Conservation (phyloP, 345 rosid species). For the Leavenworthia alabamica region DNA sequence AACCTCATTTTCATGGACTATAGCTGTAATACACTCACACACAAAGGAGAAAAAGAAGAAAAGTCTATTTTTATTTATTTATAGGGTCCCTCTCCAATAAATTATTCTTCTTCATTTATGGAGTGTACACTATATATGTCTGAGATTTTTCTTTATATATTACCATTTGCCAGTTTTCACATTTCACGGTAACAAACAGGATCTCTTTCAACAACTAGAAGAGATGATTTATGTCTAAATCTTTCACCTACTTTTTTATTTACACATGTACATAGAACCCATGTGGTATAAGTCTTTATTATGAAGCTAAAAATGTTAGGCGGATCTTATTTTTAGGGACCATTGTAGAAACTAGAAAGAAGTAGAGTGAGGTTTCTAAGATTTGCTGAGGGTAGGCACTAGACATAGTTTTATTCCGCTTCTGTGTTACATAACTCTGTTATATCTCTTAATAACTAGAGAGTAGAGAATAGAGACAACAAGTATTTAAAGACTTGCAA, state of each 20-base stretch:
- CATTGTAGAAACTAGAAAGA: constrained; percentile 23
- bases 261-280: constrained; percentile 11
- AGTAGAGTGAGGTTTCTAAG: constrained; percentile 20
- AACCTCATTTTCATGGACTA: constrained; percentile 20
- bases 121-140: constrained; percentile 1
- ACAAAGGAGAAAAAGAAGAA: not conserved
- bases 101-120: constrained; percentile 24
- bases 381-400: constrained; percentile 18
- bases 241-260: constrained; percentile 19
- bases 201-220: constrained; percentile 10
- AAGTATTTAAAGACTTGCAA: constrained; percentile 4
- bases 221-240: constrained; percentile 16
- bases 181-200: constrained; percentile 14
- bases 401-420: constrained; percentile 16
- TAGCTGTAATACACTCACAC: constrained; percentile 30
- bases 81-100: constrained; percentile 20
- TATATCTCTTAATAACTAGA: not conserved
- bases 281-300: constrained; percentile 19
- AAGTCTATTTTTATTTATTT: constrained; percentile 16
- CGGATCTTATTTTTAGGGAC: constrained; percentile 25
- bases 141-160: not conserved
- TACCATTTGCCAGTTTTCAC: not conserved
- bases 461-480: not conserved
- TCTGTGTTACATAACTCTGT: constrained; percentile 14
- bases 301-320: constrained; percentile 23